Conservation (phyloP, 345 rosid genomes). For the Populus deltoides region DNA sequence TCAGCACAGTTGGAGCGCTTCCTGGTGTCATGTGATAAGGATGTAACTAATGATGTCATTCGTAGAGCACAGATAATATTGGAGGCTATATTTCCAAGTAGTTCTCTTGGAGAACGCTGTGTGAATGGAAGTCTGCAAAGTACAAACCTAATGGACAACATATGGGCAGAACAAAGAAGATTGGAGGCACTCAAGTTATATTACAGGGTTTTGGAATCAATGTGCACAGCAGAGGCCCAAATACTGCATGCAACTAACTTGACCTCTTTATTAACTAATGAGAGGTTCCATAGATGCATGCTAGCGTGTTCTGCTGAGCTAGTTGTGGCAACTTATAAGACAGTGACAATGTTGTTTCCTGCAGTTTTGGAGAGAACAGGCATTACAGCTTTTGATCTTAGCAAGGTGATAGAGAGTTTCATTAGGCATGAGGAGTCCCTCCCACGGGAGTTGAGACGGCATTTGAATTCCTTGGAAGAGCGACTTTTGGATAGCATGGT, state of each 20-base stretch:
- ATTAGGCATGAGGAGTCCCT: slow-evolving; percentile 94
- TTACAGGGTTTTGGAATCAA: slow-evolving; percentile 90
- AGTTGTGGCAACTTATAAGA: slow-evolving; percentile 92
- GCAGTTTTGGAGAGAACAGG: slow-evolving; percentile 96
- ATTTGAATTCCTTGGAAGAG: slow-evolving; percentile 93
- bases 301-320: slow-evolving; percentile 35
- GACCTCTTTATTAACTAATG: slow-evolving; percentile 85
- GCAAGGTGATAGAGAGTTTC: slow-evolving; percentile 98
- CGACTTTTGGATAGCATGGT: slow-evolving; percentile 97
- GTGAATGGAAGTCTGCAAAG: slow-evolving; percentile 61
- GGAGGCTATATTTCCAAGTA: slow-evolving; percentile 91
- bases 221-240: slow-evolving; percentile 92
- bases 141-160: slow-evolving; percentile 80
- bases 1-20: slow-evolving; percentile 66
- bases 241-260: slow-evolving; percentile 73
- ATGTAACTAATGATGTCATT: slow-evolving; percentile 69
- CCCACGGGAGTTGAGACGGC: slow-evolving; percentile 95
- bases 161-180: slow-evolving; percentile 95
- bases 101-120: slow-evolving; percentile 59
- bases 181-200: slow-evolving; percentile 80
- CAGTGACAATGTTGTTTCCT: slow-evolving; percentile 90
- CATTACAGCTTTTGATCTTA: slow-evolving; percentile 95
- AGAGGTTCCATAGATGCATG: slow-evolving; percentile 42
- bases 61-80: slow-evolving; percentile 80
- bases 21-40: slow-evolving; percentile 74